Conservation (phyloP, 306 rosid species). For the Vigna unguiculata region DNA sequence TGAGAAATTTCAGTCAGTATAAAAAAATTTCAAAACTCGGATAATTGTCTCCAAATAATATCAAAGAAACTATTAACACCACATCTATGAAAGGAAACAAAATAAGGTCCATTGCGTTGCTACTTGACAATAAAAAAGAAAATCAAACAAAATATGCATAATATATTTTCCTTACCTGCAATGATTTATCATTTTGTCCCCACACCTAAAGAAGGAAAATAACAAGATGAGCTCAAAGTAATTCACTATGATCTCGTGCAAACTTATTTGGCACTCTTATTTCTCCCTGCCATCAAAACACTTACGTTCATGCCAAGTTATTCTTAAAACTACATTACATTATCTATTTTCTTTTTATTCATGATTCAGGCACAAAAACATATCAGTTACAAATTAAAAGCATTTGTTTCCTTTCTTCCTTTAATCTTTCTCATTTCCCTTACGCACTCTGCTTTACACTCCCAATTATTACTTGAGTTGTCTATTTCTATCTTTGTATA, state of each 20-base stretch:
- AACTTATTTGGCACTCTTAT: slow-evolving; percentile 11
- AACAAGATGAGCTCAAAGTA: slow-evolving; percentile 1
- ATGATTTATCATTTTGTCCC: slow-evolving; percentile 15
- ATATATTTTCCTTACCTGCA: slow-evolving; percentile 21
- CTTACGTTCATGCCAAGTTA: slow-evolving; percentile 38
- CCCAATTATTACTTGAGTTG: too few species aligned
- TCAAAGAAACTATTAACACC: slow-evolving; percentile 16
- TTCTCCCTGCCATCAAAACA: slow-evolving; percentile 29
- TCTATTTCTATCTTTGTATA: too few species aligned
- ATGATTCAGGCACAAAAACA: slow-evolving; percentile 32
- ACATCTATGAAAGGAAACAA: slow-evolving; percentile 13
- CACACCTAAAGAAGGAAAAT: background rate
- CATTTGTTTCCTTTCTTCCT: slow-evolving; percentile 32
- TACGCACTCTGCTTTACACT: too few species aligned
- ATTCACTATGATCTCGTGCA: slow-evolving; percentile 38
- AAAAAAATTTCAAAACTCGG: background rate
- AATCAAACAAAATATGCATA: background rate
- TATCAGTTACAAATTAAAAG: slow-evolving; percentile 3
- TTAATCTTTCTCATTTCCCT: too few species aligned
- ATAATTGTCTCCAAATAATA: slow-evolving; percentile 10
- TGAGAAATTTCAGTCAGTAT: slow-evolving; percentile 27
- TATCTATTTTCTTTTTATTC: slow-evolving; percentile 10
- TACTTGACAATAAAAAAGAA: slow-evolving; percentile 10
- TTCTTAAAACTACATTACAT: slow-evolving; percentile 9
- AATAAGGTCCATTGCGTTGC: slow-evolving; percentile 13